Conservation (phyloP, 1,284 basidiomycete species). For the Leccinum pallidistipes region DNA sequence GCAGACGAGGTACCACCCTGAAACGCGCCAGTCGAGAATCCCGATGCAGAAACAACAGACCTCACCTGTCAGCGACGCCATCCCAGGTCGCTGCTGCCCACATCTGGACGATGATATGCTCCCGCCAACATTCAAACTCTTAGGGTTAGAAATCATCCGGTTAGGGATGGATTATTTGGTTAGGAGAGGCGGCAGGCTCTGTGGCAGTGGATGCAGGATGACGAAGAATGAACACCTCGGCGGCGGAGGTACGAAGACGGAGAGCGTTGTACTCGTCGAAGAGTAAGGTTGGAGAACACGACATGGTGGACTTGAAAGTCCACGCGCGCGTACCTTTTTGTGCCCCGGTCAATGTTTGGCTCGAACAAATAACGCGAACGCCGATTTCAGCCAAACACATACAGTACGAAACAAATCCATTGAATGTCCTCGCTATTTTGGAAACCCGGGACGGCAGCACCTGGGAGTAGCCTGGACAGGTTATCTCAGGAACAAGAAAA, state of each 20-base stretch:
- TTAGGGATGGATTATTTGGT: conserved; percentile 37
- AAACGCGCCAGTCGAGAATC: conserved; percentile 5
- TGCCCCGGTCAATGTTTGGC: conserved; percentile 23
- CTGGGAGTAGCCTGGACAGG: conserved; percentile 87
- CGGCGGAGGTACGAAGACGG: conserved; percentile 28
- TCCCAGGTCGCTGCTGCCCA: conserved; percentile 17
- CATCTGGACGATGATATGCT: conserved; percentile 21
- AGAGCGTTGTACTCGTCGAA: conserved; percentile 16
- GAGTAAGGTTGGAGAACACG: conserved; percentile 8
- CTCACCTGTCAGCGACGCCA: conserved; percentile 14
- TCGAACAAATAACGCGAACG: conserved; percentile 28
- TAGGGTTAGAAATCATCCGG: conserved; percentile 41
- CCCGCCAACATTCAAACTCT: conserved; percentile 24
- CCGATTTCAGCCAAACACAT: neutral
- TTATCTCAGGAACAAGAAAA: conserved; percentile 73
- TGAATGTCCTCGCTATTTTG: conserved; percentile 56
- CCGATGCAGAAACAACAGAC: neutral
- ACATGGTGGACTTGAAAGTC: neutral
- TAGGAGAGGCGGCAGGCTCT: conserved; percentile 21
- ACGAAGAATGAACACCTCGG: conserved; percentile 29
- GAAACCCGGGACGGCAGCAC: conserved; percentile 83
- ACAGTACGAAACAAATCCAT: neutral
- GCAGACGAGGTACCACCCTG: conserved; percentile 9
- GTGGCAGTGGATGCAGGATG: conserved; percentile 23
- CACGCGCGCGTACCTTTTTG: conserved; percentile 11